These are phyloP conservation scores for Trichoderma sp. DNA, from an alignment of 2,329 filamentous ascomycete genomes.

Conservation along the genomic window DNA sequence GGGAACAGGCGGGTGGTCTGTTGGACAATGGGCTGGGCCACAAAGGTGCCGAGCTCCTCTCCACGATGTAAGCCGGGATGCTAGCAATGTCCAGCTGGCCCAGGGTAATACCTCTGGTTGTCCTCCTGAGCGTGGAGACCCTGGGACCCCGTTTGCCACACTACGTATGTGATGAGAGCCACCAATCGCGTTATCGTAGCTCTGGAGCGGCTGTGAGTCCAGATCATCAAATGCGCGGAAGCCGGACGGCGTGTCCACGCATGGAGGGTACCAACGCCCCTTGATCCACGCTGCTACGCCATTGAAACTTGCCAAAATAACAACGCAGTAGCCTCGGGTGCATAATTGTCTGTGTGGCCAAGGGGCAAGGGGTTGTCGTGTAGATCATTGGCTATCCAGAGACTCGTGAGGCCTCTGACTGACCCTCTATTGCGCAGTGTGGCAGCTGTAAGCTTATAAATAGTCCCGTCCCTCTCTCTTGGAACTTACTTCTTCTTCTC, in stretches of 20 bases:
- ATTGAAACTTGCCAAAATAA: conserved; percentile 16
- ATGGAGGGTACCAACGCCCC: conserved; percentile 5
- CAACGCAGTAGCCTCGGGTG: conserved; percentile 11
- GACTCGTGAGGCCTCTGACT: conserved; percentile 1
- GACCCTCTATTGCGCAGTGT: not conserved
- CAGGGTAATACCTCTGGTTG: not conserved
- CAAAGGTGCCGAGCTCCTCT: conserved; percentile 5
- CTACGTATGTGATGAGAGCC: conserved; percentile 13
- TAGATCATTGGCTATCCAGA: conserved; percentile 5
- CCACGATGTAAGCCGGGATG: conserved; percentile 8
- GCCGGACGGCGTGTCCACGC: conserved; percentile 7
- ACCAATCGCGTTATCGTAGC: conserved; percentile 16
- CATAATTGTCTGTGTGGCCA: not conserved
- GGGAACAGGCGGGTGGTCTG: not conserved
- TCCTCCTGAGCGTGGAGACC: conserved; percentile 2
- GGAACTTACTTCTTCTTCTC: not conserved
- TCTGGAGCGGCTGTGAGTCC: conserved; percentile 13
- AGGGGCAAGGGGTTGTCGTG: conserved; percentile 5
- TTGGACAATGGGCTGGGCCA: conserved; percentile 2
- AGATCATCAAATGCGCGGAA: conserved; percentile 3
- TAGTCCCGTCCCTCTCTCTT: not conserved
- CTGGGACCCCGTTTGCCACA: conserved; percentile 11
- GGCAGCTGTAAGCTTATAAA: conserved; percentile 19
- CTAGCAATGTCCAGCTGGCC: not conserved
- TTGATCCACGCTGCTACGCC: conserved; percentile 16